Evolutionary conservation across 2,329 filamentous ascomycete genomes (phyloP).

Genomic region (Trichoderma citrinoviride): DNA sequence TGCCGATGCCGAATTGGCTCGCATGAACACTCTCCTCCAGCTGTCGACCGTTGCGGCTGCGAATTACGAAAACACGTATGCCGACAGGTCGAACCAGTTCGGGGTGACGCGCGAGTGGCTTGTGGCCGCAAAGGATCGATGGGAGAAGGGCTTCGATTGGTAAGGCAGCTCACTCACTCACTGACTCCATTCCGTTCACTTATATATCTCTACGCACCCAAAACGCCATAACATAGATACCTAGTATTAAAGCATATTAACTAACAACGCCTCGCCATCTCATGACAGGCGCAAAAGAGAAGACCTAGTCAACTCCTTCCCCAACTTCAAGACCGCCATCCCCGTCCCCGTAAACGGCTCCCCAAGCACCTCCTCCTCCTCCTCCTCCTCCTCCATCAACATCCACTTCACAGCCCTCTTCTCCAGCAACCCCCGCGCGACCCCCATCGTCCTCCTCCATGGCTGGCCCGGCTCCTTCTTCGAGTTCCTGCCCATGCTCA

Average conservation of each 20-base stretch:
- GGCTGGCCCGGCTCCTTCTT: conserved; percentile 8
- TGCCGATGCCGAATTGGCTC: not conserved
- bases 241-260: too few species aligned
- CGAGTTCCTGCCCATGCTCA: conserved; percentile 1
- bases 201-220: too few species aligned
- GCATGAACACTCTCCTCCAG: not conserved
- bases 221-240: not conserved
- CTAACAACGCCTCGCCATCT: not conserved
- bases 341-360: not conserved
- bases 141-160: not conserved
- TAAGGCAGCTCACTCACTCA: not conserved
- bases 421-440: not conserved
- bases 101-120: not conserved
- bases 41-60: not conserved
- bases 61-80: not conserved
- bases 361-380: not conserved
- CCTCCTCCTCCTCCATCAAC: not conserved
- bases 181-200: too few species aligned
- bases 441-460: not conserved
- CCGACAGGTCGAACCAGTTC: not conserved
- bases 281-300: not conserved
- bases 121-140: not conserved
- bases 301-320: not conserved
- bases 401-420: conserved; percentile 3
- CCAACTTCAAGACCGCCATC: not conserved